These are phyloP conservation scores for Pelargonium fulgidum DNA, from an alignment of 441 rosid species.

Conservation along the genomic window DNA sequence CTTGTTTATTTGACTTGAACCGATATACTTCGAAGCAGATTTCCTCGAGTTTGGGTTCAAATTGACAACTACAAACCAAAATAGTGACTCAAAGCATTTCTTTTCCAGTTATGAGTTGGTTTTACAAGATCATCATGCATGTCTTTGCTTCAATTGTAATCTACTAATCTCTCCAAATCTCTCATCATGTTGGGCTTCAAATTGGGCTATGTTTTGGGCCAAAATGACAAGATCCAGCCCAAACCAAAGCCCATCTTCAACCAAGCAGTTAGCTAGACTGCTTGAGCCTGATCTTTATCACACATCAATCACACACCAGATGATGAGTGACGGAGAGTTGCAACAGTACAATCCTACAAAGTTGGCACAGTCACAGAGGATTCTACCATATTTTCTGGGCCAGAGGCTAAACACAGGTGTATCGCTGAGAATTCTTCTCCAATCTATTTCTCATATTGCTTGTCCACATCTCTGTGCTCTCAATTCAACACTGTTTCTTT, in stretches of 20 bases:
- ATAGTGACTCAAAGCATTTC: too few species aligned
- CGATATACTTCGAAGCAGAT: too few species aligned
- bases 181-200: not conserved
- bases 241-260: not conserved
- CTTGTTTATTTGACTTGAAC: too few species aligned
- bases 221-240: not conserved
- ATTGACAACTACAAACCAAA: too few species aligned
- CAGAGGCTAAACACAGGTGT: constrained; percentile 4
- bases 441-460: not conserved
- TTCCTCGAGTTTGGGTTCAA: too few species aligned
- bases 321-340: not conserved
- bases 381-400: not conserved
- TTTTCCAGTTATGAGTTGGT: too few species aligned
- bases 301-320: not conserved
- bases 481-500: not conserved
- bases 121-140: too few species aligned
- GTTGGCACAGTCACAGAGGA: constrained; percentile 4
- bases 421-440: not conserved
- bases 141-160: too few species aligned
- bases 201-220: not conserved
- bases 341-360: not conserved
- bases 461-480: not conserved
- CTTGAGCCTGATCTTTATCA: not conserved
- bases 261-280: not conserved
- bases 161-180: not conserved